Base-by-base conservation (phyloP, 2,329 filamentous ascomycete species). In the Blumeriella jaapii region DNA sequence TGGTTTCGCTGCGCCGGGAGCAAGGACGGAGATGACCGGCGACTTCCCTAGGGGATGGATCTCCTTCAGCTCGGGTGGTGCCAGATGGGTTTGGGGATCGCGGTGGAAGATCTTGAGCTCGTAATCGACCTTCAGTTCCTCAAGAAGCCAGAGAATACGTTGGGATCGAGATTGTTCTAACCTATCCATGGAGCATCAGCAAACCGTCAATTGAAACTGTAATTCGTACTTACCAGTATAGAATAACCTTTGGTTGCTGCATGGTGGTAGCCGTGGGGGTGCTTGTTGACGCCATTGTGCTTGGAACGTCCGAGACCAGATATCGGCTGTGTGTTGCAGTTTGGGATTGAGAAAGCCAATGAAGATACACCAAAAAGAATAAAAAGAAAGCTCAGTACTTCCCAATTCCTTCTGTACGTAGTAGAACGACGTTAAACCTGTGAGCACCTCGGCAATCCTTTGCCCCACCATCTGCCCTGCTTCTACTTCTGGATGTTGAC, bases 1-100 rank as follows among this genome's bases (percentile, higher is more conserved):
- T 2, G 69, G 63, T 46, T 69, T 55, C n/a, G 36, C 51, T 16
- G 48, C 40, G 3, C 50, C 52, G 14, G 56, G 60, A 0, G 63
- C 55, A n/a, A 59, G 61, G 48, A 95, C 64, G 6, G 71, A 72
- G 45, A 96, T 62, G 26, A 89, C 62, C 0, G 89, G 89, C 1
- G 84, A 86, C 57, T 94, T 94, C 42, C 89, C 89, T 3, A 95
- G 67, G 0, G 84, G 80, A 53, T 94, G 85, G 23, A 93, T 61
- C 44, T 83, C 67, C 52, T 81, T 78, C 29, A 95, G 69, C 51
- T 82, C 79, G 0, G 74, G 64, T 3, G 84, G 83, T 1, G 87
- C 87, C n/a, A 82, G 64, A 49, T 64, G 69, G 36, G 78, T 70
- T 38, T 63, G 52, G 36, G 59, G 61, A 44, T 65, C 55, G 34